Evolutionary conservation across 2,329 filamentous ascomycete genomes (phyloP).

Genomic region (Pseudocercospora ulei): DNA sequence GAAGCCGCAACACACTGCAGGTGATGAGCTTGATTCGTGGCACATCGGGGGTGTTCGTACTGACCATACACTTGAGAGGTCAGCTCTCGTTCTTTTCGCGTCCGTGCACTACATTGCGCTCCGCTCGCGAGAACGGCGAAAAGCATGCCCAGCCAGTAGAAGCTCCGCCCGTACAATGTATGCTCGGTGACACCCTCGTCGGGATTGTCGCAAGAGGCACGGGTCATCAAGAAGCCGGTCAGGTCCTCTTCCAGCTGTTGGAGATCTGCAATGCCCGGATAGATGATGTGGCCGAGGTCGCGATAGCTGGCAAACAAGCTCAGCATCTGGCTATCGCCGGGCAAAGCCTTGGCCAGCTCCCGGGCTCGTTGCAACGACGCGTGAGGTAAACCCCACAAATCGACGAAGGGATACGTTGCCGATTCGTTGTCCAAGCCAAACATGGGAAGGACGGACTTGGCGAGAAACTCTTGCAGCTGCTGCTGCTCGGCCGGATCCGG

Average conservation of each 20-base stretch:
- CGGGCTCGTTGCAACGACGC: conserved; percentile 49
- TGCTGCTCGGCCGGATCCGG: conserved; percentile 37
- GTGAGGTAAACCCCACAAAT: conserved; percentile 53
- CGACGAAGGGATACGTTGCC: conserved; percentile 56
- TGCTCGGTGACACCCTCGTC: conserved; percentile 45
- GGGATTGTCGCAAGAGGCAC: conserved; percentile 37
- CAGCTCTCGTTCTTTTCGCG: conserved; percentile 51
- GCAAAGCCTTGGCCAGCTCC: conserved; percentile 51
- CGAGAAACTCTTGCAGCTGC: conserved; percentile 49
- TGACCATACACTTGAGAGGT: conserved; percentile 55
- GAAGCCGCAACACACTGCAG: conserved; percentile 52
- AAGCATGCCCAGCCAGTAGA: conserved; percentile 51
- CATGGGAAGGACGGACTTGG: conserved; percentile 53
- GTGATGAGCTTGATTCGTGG: conserved; percentile 27
- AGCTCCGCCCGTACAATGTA: conserved; percentile 48
- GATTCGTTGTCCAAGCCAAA: conserved; percentile 56
- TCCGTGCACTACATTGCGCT: conserved; percentile 50
- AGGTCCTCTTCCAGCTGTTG: conserved; percentile 48
- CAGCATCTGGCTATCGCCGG: conserved; percentile 50
- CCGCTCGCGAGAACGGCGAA: conserved; percentile 56
- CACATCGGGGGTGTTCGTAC: conserved; percentile 18
- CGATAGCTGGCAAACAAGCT: conserved; percentile 50
- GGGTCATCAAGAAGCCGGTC: conserved; percentile 45
- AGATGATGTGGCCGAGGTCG: conserved; percentile 51
- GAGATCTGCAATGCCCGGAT: conserved; percentile 51